Conservation (phyloP, 257 asterid genomes). For the Verbena officinalis region DNA sequence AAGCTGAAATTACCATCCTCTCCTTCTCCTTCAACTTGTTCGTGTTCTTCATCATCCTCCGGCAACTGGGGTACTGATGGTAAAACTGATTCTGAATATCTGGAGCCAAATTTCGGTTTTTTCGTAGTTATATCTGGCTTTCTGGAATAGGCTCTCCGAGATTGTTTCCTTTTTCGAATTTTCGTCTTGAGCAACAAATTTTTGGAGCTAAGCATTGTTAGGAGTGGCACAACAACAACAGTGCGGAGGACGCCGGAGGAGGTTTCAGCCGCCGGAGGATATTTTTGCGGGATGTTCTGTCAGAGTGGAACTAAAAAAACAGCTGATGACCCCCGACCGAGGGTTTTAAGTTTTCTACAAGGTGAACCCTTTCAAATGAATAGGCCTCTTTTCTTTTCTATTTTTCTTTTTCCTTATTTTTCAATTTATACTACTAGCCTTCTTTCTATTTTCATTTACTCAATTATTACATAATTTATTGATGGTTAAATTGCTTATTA, state of each 20-base stretch:
- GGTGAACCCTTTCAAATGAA: too few species aligned
- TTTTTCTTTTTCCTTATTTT: too few species aligned
- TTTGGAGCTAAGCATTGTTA: slow-evolving; percentile 55
- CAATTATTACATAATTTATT: too few species aligned
- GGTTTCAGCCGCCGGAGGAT: slow-evolving; percentile 28
- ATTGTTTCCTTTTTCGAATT: slow-evolving; percentile 38
- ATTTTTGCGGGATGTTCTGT: neutral
- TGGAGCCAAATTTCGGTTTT: slow-evolving; percentile 30
- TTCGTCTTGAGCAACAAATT: slow-evolving; percentile 42
- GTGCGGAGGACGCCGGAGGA: neutral
- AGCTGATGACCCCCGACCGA: neutral
- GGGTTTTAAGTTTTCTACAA: too few species aligned
- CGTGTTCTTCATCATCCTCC: slow-evolving; percentile 29
- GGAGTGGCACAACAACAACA: neutral
- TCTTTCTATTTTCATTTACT: too few species aligned
- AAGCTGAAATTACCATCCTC: slow-evolving; percentile 68
- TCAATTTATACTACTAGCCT: too few species aligned
- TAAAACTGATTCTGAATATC: slow-evolving; percentile 27
- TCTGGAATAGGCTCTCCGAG: slow-evolving; percentile 33
- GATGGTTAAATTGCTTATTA: too few species aligned
- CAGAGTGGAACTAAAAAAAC: neutral
- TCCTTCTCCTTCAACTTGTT: slow-evolving; percentile 34
- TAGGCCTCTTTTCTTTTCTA: too few species aligned
- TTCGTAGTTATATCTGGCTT: slow-evolving; percentile 26
- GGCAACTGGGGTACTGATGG: slow-evolving; percentile 14